Percentiles rank a stretch among this genome's conserved stretches.
Evolutionary conservation across 2,329 filamentous ascomycete genomes (phyloP).

Genomic region (Fusarium tuaranense): DNA sequence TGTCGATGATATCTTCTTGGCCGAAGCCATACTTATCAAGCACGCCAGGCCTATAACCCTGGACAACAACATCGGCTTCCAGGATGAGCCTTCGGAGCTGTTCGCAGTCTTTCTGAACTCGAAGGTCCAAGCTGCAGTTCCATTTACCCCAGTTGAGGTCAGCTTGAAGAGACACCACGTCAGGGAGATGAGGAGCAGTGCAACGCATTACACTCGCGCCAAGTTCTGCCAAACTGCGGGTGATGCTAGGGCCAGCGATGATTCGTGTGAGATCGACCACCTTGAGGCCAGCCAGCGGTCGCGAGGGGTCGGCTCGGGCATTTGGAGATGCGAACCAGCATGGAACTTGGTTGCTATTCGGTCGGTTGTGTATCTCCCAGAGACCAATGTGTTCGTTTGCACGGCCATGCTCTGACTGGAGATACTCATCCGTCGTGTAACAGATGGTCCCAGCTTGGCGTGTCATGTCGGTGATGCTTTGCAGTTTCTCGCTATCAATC

Average conservation of each 20-base stretch:
- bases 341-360: neutral
- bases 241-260: too few species aligned
- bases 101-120: neutral
- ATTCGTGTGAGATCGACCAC: too few species aligned
- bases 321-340: neutral
- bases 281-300: neutral
- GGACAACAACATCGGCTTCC: neutral
- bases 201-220: too few species aligned
- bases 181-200: too few species aligned
- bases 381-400: neutral
- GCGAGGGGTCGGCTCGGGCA: neutral
- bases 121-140: neutral
- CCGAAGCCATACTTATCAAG: neutral
- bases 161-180: neutral
- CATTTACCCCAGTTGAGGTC: neutral
- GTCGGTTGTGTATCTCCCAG: neutral
- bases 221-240: too few species aligned
- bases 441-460: neutral
- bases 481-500: neutral
- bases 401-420: neutral
- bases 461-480: neutral
- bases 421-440: neutral
- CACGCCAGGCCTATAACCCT: neutral
- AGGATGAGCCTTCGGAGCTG: neutral
- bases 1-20: neutral